Base-by-base conservation (phyloP, 768 basidiomycete genomes). In the Boletellus emodensis region DNA sequence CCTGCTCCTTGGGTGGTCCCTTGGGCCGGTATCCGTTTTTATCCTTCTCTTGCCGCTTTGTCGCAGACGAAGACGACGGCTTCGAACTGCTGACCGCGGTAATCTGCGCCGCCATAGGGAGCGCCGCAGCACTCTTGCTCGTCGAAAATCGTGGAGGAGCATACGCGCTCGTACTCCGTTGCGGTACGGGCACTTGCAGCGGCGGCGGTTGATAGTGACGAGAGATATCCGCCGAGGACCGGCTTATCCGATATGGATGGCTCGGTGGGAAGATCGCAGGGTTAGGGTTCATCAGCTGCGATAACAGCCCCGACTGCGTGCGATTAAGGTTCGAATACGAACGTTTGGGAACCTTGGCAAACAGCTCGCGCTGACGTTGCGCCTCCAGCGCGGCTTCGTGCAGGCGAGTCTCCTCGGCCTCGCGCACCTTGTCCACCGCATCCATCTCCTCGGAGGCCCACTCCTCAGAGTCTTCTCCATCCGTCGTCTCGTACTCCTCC, bases 281-380 rank as follows among this genome's bases (percentile, higher is more conserved):
- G 59, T 85, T 78, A 1, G 88, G 89, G 55, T 90, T 84, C 74
- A 91, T 75, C 38, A 91, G 68, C 64, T 81, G 81, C 24, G 80
- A 80, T 47, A 90, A 69, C 38, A 87, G 65, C 4, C 87, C 88
- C 9, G 77, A 78, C 41, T 71, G 67, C 10, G 76, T 72, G 46
- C 67, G 81, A 60, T 65, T 82, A 63, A 77, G 66, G 52, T 81
- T 81, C 46, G 79, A 77, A 61, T 85, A 87, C 30, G 82, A 85
- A 26, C 77, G 69, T 45, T 79, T 75, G 1, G 86, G 87, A 13
- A 83, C 74, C 68, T 90, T 90, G 53, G 78, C 75, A 47, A 80
- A 81, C 73, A 91, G 72, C 13, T 91, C 85, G 26, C 79, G 77
- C 56, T 85, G 79, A 15, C 81, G 77, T 59, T 80, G 78, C 1